These are phyloP conservation scores for Microascus cirrosus DNA, from an alignment of 2,329 filamentous ascomycete genomes.

Conservation along the genomic window DNA sequence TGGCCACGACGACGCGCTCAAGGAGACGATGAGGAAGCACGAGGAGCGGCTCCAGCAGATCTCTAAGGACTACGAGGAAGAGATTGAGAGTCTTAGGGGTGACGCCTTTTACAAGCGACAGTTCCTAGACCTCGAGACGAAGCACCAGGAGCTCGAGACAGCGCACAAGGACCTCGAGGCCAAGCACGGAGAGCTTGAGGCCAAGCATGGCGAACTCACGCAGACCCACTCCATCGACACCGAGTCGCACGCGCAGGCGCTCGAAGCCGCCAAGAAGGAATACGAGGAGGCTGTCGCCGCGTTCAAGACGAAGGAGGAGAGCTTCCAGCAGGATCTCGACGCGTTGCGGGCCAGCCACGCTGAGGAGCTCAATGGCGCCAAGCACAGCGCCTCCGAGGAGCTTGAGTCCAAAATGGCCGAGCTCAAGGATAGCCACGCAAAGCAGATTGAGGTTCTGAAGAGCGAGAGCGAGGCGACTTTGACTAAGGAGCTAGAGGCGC, in stretches of 20 bases:
- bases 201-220: constrained; percentile 39
- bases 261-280: constrained; percentile 30
- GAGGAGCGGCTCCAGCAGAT: constrained; percentile 46
- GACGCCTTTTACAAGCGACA: constrained; percentile 55
- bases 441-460: constrained; percentile 33
- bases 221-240: constrained; percentile 21
- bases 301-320: constrained; percentile 37
- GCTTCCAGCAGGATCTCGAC: constrained; percentile 42
- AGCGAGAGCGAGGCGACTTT: constrained; percentile 26
- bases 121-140: constrained; percentile 46
- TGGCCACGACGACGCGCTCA: constrained; percentile 35
- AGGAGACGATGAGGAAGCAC: constrained; percentile 43
- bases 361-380: constrained; percentile 45
- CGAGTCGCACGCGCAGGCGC: constrained; percentile 26
- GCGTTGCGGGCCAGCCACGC: constrained; percentile 45
- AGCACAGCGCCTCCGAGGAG: constrained; percentile 40
- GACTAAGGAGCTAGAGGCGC: constrained; percentile 25
- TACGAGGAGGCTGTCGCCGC: constrained; percentile 31
- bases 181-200: constrained; percentile 46
- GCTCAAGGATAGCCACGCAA: constrained; percentile 43
- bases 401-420: constrained; percentile 25
- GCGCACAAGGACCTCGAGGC: constrained; percentile 33
- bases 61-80: constrained; percentile 51
- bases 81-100: constrained; percentile 51
- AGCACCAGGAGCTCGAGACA: constrained; percentile 32